Base-by-base conservation (phyloP, 2,329 filamentous ascomycete species). In the Teratosphaeriaceae sp. region DNA sequence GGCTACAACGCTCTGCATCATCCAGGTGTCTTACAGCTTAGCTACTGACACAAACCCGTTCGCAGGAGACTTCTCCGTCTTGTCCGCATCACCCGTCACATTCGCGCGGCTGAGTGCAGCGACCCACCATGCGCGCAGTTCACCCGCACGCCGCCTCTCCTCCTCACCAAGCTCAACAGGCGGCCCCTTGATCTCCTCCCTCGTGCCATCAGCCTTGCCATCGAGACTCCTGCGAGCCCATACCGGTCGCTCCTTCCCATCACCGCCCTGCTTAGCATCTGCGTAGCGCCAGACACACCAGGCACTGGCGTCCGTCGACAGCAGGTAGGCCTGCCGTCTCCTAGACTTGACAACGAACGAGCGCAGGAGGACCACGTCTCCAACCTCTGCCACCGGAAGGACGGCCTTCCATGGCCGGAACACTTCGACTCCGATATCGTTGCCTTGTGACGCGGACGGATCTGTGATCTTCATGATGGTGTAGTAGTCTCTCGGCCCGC, bases 231-330 rank as follows among this genome's bases (percentile, higher is more conserved):
- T 48, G 16, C 58, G 33, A 26, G 61, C 62, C 27, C 57, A 60
- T 42, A 54, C 61, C 19, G 47, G 46, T 37, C 46, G 47, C 20
- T 44, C 44, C 8, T 19, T 35, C 3, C 41, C 24, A 3, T 22
- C 54, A 4, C 48, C 57, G 38, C 55, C 55, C 8, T 39, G 43
- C 0, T 58, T 60, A 54, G 50, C 30, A 45, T 58, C 49, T 13
- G 38, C 42, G 20, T 50, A 50, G 3, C 66, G 56, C 68, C 70
- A 74, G 2, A 72, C 70, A 44, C 67, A 71, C 71, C 71, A 74
- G 2, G 59, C 61, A 41, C 66, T 69, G 37, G 65, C 62, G 5
- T 70, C 68, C 1, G 55, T 59, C 24, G 66, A 71, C 7, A 66
- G 40, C 7, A 74, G 13, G 50, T 57, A 54, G 38, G 58, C n/a